phyloP scores from a whole-genome alignment of 2,329 filamentous ascomycete species.

The Lasiodiplodia sp. region DNA sequence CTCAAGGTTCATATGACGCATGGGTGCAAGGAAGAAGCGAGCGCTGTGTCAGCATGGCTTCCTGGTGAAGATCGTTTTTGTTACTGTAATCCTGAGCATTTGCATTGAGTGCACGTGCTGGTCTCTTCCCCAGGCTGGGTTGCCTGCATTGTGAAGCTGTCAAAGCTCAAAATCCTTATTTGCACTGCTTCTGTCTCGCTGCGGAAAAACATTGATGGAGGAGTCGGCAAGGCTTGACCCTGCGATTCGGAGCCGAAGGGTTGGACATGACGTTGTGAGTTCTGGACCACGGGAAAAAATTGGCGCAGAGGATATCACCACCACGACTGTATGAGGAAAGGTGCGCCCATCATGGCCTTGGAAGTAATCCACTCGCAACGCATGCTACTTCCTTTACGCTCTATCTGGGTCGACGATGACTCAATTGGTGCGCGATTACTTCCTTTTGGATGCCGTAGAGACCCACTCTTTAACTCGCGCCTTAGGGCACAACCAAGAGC shows the following conservation, averaged over 20 bases:
- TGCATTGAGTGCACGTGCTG: conserved; percentile 1
- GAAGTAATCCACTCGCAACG: not conserved
- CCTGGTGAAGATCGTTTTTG: not conserved
- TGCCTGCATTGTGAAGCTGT: not conserved
- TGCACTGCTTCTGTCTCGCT: conserved; percentile 4
- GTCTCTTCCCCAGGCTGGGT: conserved; percentile 3
- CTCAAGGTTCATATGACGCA: not conserved
- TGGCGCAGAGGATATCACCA: not conserved
- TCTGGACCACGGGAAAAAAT: not conserved
- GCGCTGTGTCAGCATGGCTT: not conserved
- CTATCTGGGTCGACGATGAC: not conserved
- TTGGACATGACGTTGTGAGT: not conserved
- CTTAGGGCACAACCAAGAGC: conserved; percentile 20
- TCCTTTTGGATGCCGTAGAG: not conserved
- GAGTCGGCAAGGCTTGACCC: too few relatives aligned
- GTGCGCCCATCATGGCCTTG: not conserved
- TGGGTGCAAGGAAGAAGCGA: not conserved
- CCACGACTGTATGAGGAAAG: not conserved
- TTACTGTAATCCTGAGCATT: not conserved
- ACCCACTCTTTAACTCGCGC: conserved; percentile 12
- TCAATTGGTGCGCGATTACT: conserved; percentile 4
- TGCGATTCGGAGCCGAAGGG: not conserved
- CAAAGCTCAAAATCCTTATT: conserved; percentile 22
- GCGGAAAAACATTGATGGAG: conserved; percentile 8
- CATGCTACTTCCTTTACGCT: not conserved